Conservation (phyloP, 2,329 filamentous ascomycete species). For the Alternaria sp. region DNA sequence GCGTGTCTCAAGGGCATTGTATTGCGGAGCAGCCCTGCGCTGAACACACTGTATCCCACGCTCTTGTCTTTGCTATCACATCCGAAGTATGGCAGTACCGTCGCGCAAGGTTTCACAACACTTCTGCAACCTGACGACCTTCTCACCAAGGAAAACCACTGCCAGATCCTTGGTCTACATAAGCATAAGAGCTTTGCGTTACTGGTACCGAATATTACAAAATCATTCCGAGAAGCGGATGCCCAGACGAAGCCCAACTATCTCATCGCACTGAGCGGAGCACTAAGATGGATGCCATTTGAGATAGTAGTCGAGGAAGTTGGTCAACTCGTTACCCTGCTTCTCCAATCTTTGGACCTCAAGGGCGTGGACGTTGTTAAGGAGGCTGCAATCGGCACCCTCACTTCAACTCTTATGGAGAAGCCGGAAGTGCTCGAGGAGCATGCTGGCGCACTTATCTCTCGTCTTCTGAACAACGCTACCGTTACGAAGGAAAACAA, state of each 20-base stretch:
- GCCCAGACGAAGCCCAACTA: constrained; percentile 63
- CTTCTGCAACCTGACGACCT: constrained; percentile 67
- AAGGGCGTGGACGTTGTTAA: constrained; percentile 61
- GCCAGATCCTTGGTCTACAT: constrained; percentile 65
- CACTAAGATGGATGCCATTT: constrained; percentile 66
- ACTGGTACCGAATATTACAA: constrained; percentile 62
- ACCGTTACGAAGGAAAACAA: constrained; percentile 23
- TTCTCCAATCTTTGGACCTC: constrained; percentile 69
- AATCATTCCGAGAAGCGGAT: constrained; percentile 56
- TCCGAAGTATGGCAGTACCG: constrained; percentile 55
- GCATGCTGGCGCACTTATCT: constrained; percentile 64
- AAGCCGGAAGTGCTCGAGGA: constrained; percentile 61
- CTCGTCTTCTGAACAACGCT: constrained; percentile 59
- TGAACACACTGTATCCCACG: constrained; percentile 50
- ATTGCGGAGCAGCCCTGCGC: constrained; percentile 58
- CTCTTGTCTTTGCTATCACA: constrained; percentile 60
- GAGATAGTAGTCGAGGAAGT: constrained; percentile 66
- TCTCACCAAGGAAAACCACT: constrained; percentile 65
- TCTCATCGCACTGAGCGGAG: constrained; percentile 67
- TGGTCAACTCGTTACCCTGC: constrained; percentile 62
- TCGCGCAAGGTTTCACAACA: constrained; percentile 64
- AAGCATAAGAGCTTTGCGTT: constrained; percentile 69
- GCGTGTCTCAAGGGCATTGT: constrained; percentile 67
- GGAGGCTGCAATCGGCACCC: constrained; percentile 64
- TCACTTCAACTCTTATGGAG: constrained; percentile 64